phyloP scores from a whole-genome alignment of 371 early-diverging fungal species.

The Mucor velutinosus region DNA sequence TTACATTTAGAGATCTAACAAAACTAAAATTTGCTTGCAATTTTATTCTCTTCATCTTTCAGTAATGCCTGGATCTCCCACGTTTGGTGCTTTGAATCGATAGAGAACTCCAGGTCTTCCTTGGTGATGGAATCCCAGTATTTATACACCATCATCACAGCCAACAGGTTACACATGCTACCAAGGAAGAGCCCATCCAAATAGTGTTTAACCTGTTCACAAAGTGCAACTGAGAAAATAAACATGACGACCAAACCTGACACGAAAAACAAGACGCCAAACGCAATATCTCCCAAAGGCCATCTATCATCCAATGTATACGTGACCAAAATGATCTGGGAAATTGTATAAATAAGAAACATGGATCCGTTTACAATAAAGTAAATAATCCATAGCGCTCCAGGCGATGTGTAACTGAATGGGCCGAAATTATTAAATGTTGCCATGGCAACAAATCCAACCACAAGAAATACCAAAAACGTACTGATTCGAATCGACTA shows the following conservation, averaged over 20 bases:
- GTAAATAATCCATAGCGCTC: constrained; percentile 73
- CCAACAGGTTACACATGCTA: constrained; percentile 70
- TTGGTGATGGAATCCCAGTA: constrained; percentile 94
- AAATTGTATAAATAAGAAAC: constrained; percentile 72
- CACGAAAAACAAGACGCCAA: constrained; percentile 77
- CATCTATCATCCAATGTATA: constrained; percentile 88
- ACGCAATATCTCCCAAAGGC: constrained; percentile 82
- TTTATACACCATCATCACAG: constrained; percentile 95
- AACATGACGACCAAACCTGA: constrained; percentile 73
- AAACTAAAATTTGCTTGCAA: neutral
- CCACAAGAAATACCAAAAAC: constrained; percentile 60
- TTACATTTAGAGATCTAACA: constrained; percentile 4
- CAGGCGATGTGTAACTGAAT: constrained; percentile 62
- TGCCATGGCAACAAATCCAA: constrained; percentile 72
- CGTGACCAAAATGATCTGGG: constrained; percentile 83
- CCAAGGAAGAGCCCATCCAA: constrained; percentile 91
- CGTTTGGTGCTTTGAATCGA: constrained; percentile 64
- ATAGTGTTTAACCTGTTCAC: constrained; percentile 82
- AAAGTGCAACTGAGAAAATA: constrained; percentile 68
- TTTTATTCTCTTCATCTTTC: constrained; percentile 12
- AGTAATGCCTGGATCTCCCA: constrained; percentile 51
- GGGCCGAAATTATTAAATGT: constrained; percentile 73
- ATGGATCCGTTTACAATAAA: constrained; percentile 72
- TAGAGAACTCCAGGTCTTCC: constrained; percentile 88
- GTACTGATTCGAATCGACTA: constrained; percentile 75